These are phyloP conservation scores for Oryza rufipogon DNA, from an alignment of 176 grass and related monocot genomes.

Conservation along the genomic window DNA sequence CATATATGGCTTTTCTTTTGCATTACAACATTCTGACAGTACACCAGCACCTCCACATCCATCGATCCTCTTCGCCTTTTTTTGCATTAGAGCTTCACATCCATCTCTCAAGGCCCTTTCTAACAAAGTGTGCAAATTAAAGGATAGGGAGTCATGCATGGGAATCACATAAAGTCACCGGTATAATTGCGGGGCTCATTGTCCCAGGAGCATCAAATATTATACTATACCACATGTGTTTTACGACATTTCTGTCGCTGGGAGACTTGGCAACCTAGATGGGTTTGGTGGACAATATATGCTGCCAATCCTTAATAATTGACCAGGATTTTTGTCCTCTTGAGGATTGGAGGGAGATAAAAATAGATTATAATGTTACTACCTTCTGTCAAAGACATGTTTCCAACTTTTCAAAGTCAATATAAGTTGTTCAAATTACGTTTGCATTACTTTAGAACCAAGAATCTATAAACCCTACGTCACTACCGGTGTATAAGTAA, in stretches of 20 bases:
- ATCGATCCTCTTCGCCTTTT: constrained; percentile 38
- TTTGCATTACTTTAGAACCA: not conserved
- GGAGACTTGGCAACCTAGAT: not conserved
- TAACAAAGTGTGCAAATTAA: not conserved
- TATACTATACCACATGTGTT: constrained; percentile 41
- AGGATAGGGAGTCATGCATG: not conserved
- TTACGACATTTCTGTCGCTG: constrained; percentile 24
- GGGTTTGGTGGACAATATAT: not conserved
- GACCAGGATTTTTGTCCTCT: not conserved
- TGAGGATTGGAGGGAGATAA: not conserved
- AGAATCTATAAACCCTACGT: not conserved
- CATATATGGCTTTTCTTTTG: not conserved
- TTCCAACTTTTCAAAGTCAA: not conserved
- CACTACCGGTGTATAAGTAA: not conserved
- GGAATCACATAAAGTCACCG: constrained; percentile 58
- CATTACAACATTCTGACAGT: constrained; percentile 54
- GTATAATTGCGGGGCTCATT: constrained; percentile 49
- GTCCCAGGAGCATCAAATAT: constrained; percentile 45
- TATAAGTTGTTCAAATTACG: not conserved
- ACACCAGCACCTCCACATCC: not conserved
- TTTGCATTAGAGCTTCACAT: constrained; percentile 27
- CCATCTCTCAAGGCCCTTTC: constrained; percentile 12
- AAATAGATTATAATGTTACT: not conserved
- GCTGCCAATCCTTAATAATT: not conserved
- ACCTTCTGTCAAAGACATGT: not conserved